phyloP scores from a whole-genome alignment of 768 basidiomycete species.

The Boletus vinaceobasis region DNA sequence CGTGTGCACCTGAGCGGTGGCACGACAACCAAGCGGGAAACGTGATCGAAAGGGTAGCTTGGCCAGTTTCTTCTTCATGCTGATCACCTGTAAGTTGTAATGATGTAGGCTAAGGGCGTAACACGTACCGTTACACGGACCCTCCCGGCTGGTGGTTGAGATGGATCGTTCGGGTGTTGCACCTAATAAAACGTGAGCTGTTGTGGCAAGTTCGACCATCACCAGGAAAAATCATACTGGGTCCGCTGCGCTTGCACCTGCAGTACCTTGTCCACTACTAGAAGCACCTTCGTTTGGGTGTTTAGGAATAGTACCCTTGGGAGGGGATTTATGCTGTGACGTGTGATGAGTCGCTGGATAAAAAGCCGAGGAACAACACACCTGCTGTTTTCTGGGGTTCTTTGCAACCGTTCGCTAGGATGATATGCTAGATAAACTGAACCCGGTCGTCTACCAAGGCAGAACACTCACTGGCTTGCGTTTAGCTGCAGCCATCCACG shows the following conservation, averaged over 20 bases:
- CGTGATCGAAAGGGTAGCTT: not conserved
- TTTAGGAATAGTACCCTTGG: too few species aligned
- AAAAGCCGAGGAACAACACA: too few species aligned
- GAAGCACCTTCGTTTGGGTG: not conserved
- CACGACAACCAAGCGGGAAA: not conserved
- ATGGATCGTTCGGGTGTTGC: not conserved
- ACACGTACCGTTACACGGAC: not conserved
- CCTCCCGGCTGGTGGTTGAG: not conserved
- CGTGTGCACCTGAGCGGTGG: not conserved
- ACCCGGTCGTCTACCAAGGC: too few species aligned
- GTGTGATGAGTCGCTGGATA: too few species aligned
- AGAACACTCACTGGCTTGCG: too few species aligned
- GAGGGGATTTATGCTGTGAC: too few species aligned
- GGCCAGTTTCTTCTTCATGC: not conserved
- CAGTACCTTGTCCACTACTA: not conserved
- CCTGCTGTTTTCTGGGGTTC: too few species aligned
- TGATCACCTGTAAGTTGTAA: not conserved
- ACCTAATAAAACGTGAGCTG: not conserved
- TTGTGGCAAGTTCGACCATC: not conserved
- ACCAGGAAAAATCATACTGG: not conserved
- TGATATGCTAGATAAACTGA: too few species aligned
- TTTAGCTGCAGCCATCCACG: not conserved
- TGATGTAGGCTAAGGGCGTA: too few species aligned
- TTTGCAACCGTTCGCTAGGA: too few species aligned
- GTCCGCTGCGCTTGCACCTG: not conserved